Base-by-base conservation (phyloP, 768 basidiomycete species). In the Gautieria morchelliformis region DNA sequence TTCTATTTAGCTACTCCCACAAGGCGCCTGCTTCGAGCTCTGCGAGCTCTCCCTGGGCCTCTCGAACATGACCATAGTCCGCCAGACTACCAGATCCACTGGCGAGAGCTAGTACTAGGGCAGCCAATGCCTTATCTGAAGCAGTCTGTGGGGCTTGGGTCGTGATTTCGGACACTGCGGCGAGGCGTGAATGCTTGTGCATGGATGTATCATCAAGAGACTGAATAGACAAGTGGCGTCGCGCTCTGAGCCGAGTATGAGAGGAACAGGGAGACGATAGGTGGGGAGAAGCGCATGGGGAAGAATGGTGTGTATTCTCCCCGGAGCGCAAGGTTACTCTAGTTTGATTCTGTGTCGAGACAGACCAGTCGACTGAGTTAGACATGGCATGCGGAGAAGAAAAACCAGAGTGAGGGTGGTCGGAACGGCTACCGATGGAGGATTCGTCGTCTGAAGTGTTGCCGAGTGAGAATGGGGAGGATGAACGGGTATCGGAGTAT, bases 81-180 rank as follows among this genome's bases (percentile, higher is more conserved):
- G 74, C 75, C 40, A 85, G 65, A 27, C 81, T 75, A 5, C 78
- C 82, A 10, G 82, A 82, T 42, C 83, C 84, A 59, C 78, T 84
- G 12, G 83, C 83, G 70, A 85, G 75, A 17, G 80, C 82, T 3
- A 85, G 68, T 33, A 72, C 74, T 32, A 84, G 72, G 17, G 80
- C 81, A 17, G 81, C 81, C 51, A 84, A 72, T 15, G 79, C 79
- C 63, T 81, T 83, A 61, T 84, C 82, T 44, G 41, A 37, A n/a
- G 42, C 30, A 15, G 33, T 33, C 10, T 52, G 49, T 15, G 45
- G 10, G 17, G 17, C 19, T 14, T 46, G 19, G 45, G 8, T 19
- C 12, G 19, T 46, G 5, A n/a, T 46, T 46, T 42, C 41, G 15
- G 24, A 27, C 24, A 46, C 24, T 46, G 24, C 19, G 45, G 45